Percentiles rank a stretch among this genome's conserved stretches.
phyloP scores from a whole-genome alignment of 169 alveolate species.

The Plasmodium gaboni region DNA sequence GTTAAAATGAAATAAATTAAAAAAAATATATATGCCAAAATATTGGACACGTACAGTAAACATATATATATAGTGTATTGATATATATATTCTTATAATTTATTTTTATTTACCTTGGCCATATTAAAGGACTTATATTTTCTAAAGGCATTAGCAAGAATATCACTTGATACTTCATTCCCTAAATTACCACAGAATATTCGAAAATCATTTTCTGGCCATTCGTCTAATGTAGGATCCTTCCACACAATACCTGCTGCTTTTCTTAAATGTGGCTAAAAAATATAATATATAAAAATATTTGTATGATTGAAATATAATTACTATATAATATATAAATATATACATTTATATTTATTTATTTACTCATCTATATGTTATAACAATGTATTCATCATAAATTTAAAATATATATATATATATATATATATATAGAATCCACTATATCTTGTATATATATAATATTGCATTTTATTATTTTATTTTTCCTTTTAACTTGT shows the following conservation, averaged over 20 bases:
- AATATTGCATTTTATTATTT: background rate
- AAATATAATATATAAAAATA: background rate
- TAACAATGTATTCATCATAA: background rate
- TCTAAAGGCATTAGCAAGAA: constrained; percentile 96
- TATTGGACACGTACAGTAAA: background rate
- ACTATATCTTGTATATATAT: no score
- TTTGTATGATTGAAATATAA: background rate
- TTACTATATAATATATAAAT: background rate
- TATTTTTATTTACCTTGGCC: constrained; percentile 76
- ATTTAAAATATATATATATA: background rate
- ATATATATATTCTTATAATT: constrained; percentile 11
- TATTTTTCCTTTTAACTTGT: background rate
- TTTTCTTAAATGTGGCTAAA: constrained; percentile 90
- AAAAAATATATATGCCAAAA: background rate
- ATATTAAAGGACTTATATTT: constrained; percentile 95
- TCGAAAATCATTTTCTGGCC: constrained; percentile 98
- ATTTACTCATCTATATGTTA: background rate
- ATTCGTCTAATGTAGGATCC: constrained; percentile 96
- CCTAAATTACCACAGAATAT: constrained; percentile 98
- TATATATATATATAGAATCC: no score
- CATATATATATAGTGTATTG: background rate
- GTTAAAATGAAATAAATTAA: background rate
- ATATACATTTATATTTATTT: background rate
- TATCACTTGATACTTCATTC: constrained; percentile 97
- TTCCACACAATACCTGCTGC: constrained; percentile 98